A percentile compares a stretch with the other conserved stretches of the same genome.
phyloP scores from a whole-genome alignment of 305 asterid species.

The Fraxinus sp. region DNA sequence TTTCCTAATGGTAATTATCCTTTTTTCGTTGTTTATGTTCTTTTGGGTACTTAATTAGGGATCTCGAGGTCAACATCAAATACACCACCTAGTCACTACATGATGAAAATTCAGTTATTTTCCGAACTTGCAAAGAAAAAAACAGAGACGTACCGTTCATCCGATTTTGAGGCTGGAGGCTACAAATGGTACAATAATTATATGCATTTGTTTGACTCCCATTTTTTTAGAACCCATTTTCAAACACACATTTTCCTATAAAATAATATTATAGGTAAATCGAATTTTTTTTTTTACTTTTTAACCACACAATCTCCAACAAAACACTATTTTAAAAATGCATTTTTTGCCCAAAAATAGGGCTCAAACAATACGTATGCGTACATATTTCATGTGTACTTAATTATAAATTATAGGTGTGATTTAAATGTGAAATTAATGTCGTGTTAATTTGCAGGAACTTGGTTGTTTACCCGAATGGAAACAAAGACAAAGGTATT shows the following conservation, averaged over 20 bases:
- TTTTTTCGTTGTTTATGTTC: neutral
- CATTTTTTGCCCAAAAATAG: neutral
- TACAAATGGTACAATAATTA: constrained; percentile 45
- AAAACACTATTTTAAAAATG: no score
- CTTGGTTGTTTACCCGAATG: constrained; percentile 49
- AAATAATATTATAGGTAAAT: no score
- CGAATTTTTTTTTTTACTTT: neutral
- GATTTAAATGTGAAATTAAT: neutral
- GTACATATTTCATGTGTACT: neutral
- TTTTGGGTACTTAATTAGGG: constrained; percentile 27
- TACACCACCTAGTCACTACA: constrained; percentile 44
- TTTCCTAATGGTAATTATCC: neutral
- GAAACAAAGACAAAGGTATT: constrained; percentile 52
- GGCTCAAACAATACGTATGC: neutral
- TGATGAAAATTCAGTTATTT: constrained; percentile 38
- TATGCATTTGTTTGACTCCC: neutral
- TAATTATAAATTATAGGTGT: neutral
- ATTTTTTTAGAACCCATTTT: no score
- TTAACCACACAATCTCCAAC: neutral
- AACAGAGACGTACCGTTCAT: constrained; percentile 40
- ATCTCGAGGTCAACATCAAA: constrained; percentile 37
- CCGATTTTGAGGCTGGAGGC: constrained; percentile 56
- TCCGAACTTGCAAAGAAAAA: constrained; percentile 38
- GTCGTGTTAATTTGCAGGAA: constrained; percentile 29
- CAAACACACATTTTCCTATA: neutral